A percentile compares a stretch with the other conserved stretches of the same genome.
Evolutionary conservation across 257 asterid species (phyloP).

Genomic region (Apocynum venetum): DNA sequence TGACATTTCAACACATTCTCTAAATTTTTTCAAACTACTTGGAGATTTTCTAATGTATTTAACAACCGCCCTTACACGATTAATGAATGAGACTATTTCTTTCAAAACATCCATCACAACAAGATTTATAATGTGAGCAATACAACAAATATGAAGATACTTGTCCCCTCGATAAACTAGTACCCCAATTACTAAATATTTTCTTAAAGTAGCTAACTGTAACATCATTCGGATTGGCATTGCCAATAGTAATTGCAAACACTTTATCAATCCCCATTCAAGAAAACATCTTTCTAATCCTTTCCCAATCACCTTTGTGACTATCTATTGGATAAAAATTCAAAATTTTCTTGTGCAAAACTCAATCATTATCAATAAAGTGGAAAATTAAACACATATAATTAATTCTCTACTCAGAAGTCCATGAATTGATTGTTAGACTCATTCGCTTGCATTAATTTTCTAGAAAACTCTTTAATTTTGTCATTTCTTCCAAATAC

Average conservation of each 20-base stretch:
- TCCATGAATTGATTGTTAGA: slow-evolving; percentile 11
- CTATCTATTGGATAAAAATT: background rate
- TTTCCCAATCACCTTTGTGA: slow-evolving; percentile 8
- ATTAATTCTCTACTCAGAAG: slow-evolving; percentile 1
- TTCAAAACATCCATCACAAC: background rate
- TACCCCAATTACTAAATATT: too few species aligned
- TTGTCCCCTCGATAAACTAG: background rate
- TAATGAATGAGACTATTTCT: background rate
- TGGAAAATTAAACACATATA: slow-evolving; percentile 10
- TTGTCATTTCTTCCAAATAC: slow-evolving; percentile 1
- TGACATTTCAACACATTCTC: background rate
- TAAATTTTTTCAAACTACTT: background rate
- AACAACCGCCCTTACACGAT: background rate
- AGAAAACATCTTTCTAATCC: background rate
- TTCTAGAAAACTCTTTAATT: background rate
- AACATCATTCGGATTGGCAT: background rate
- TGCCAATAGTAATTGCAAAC: background rate
- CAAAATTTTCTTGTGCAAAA: background rate
- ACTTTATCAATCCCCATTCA: background rate
- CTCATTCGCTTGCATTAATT: background rate
- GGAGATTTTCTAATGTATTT: slow-evolving; percentile 14
- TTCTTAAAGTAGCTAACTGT: background rate
- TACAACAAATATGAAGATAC: background rate
- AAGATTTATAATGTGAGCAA: slow-evolving; percentile 6
- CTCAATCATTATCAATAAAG: slow-evolving; percentile 7